Conservation (phyloP, 495 filamentous ascomycete species). For the Wilcoxina mikolae region DNA sequence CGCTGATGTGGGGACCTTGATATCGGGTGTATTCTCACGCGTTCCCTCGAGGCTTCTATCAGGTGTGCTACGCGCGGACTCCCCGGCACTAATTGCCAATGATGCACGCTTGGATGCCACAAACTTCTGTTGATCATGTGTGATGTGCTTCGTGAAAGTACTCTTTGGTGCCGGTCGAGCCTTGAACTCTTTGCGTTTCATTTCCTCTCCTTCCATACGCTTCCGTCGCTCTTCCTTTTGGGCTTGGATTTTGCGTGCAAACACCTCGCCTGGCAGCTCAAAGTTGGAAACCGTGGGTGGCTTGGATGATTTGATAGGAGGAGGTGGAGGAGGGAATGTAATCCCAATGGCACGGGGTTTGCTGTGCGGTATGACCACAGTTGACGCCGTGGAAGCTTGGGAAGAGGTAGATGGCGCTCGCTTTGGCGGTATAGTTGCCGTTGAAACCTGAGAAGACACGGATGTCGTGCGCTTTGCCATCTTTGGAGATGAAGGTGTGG, state of each 20-base stretch:
- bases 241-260: conserved; percentile 53
- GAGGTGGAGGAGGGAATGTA: conserved; percentile 13
- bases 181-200: conserved; percentile 10
- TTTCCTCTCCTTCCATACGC: conserved; percentile 45
- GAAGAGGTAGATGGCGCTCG: not conserved
- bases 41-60: not conserved
- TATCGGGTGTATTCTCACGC: no score
- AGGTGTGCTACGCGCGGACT: not conserved
- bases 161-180: not conserved
- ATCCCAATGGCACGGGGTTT: conserved; percentile 1
- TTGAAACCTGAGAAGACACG: not conserved
- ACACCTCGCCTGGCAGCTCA: conserved; percentile 56
- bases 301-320: conserved; percentile 41
- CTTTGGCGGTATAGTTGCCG: not conserved
- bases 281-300: conserved; percentile 48
- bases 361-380: not conserved
- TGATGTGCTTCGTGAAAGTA: not conserved
- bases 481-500: not conserved
- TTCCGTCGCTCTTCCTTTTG: conserved; percentile 49
- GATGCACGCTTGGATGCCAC: not conserved
- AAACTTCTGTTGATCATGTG: not conserved
- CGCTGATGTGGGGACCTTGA: no score
- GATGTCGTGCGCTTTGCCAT: not conserved
- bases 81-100: not conserved
- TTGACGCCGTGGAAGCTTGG: not conserved